Conservation (phyloP, 176 grass and related monocot species). For the Eragrostis nindensis region DNA sequence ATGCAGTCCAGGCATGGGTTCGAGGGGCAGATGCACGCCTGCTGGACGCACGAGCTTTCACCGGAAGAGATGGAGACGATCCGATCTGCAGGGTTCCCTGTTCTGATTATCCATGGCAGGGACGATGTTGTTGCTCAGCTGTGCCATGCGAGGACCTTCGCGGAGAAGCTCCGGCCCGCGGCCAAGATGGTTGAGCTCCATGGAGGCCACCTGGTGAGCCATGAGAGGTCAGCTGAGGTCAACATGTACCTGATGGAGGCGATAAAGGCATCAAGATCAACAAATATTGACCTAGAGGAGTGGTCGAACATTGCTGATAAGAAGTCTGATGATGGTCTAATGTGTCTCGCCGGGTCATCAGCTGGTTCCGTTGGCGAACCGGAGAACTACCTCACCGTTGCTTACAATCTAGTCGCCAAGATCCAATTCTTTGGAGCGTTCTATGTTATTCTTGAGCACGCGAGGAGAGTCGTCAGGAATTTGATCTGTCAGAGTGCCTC, state of each 20-base stretch:
- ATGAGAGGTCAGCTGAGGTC: conserved; percentile 74
- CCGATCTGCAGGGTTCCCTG: conserved; percentile 57
- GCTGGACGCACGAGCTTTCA: conserved; percentile 75
- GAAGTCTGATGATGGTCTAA: conserved; percentile 34
- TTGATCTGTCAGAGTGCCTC: conserved; percentile 47
- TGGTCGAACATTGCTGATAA: conserved; percentile 47
- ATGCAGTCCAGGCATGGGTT: conserved; percentile 77
- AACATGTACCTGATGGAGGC: conserved; percentile 64
- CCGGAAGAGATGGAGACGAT: conserved; percentile 60
- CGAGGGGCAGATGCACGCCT: conserved; percentile 77
- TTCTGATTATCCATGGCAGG: conserved; percentile 76
- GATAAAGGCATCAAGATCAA: conserved; percentile 71
- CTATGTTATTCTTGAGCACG: conserved; percentile 46
- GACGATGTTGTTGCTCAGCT: conserved; percentile 73
- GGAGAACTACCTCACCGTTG: conserved; percentile 30
- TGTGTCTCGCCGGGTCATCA: background rate
- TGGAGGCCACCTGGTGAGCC: conserved; percentile 72
- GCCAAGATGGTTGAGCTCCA: conserved; percentile 77
- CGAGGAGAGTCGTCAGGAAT: conserved; percentile 42
- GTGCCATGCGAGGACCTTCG: conserved; percentile 62
- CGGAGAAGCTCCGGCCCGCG: conserved; percentile 65
- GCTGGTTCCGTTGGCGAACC: conserved; percentile 16
- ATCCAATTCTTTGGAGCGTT: conserved; percentile 64
- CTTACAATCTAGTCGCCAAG: conserved; percentile 50
- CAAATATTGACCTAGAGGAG: conserved; percentile 51